These are phyloP conservation scores for Naganishia onofrii DNA, from an alignment of 768 basidiomycete genomes.

Conservation along the genomic window DNA sequence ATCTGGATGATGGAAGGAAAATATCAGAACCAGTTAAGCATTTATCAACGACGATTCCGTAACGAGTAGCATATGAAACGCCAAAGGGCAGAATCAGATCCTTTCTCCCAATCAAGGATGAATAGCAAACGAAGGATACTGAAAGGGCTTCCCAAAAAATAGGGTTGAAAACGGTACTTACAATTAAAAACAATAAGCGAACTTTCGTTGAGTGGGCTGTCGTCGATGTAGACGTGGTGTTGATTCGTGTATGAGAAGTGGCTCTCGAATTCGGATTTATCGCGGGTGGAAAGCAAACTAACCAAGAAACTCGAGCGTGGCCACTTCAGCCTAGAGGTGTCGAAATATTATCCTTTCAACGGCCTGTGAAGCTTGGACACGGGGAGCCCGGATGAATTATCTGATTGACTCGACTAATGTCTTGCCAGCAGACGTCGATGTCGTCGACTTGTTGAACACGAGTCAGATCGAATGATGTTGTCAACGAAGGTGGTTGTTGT, in stretches of 20 bases:
- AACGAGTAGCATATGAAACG: neutral
- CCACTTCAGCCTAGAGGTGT: neutral
- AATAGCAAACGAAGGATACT: neutral
- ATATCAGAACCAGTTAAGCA: neutral
- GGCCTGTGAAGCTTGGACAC: neutral
- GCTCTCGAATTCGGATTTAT: no score
- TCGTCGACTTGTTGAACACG: neutral
- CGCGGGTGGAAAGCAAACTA: neutral
- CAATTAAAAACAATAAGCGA: neutral
- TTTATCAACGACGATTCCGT: neutral
- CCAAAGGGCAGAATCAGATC: neutral
- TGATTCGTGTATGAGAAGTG: no score
- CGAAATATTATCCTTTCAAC: neutral
- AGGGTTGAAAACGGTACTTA: neutral
- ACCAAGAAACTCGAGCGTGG: neutral
- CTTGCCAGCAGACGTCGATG: conserved; percentile 4
- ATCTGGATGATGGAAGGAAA: neutral
- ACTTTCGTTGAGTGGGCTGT: neutral
- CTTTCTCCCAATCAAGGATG: neutral
- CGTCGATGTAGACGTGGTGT: neutral
- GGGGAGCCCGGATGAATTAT: neutral
- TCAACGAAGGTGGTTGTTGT: neutral
- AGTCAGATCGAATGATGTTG: neutral
- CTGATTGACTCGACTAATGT: conserved; percentile 2
- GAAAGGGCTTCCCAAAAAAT: neutral